Percentiles rank a stretch among this genome's conserved stretches.
Conservation (phyloP, 2,329 filamentous ascomycete genomes). For the Elsinoe perseae region DNA sequence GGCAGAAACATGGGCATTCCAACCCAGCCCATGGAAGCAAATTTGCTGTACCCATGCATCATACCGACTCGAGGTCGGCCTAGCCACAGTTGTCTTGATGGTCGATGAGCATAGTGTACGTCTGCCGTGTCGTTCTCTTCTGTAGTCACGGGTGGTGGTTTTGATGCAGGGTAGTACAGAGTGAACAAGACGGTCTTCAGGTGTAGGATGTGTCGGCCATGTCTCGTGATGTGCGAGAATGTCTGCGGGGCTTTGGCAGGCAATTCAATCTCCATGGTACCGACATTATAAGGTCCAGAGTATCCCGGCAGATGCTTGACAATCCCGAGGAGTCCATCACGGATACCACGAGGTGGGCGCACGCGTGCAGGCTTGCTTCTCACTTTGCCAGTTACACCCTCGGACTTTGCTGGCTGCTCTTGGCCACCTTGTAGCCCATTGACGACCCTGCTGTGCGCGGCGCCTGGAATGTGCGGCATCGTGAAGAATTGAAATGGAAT, state of each 20-base stretch:
- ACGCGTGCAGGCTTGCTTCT: conserved; percentile 43
- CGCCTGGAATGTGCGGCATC: conserved; percentile 9
- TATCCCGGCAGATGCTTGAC: conserved; percentile 42
- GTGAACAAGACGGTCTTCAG: conserved; percentile 56
- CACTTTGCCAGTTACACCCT: conserved; percentile 23
- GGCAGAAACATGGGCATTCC: conserved; percentile 48
- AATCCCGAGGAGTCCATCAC: conserved; percentile 41
- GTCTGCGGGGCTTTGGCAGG: conserved; percentile 40
- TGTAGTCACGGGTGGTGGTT: conserved; percentile 28
- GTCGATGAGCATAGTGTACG: conserved; percentile 26
- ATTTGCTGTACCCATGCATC: conserved; percentile 55
- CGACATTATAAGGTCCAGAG: conserved; percentile 46
- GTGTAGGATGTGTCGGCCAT: conserved; percentile 42
- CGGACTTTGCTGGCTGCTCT: conserved; percentile 1
- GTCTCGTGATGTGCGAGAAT: conserved; percentile 45
- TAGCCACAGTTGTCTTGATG: conserved; percentile 54
- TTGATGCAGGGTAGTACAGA: conserved; percentile 54
- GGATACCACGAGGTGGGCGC: conserved; percentile 40
- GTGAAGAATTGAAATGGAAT: neutral
- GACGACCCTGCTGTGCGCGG: neutral
- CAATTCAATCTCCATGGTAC: conserved; percentile 50
- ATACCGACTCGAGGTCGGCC: conserved; percentile 50
- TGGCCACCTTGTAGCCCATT: conserved; percentile 7
- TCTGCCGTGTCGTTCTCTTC: conserved; percentile 28
- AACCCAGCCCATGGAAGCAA: conserved; percentile 45